A percentile compares a stretch with the other conserved stretches of the same genome.
Evolutionary conservation across 192 early-diverging fungal genomes (phyloP).

Genomic region (Mortierella hygrophila): DNA sequence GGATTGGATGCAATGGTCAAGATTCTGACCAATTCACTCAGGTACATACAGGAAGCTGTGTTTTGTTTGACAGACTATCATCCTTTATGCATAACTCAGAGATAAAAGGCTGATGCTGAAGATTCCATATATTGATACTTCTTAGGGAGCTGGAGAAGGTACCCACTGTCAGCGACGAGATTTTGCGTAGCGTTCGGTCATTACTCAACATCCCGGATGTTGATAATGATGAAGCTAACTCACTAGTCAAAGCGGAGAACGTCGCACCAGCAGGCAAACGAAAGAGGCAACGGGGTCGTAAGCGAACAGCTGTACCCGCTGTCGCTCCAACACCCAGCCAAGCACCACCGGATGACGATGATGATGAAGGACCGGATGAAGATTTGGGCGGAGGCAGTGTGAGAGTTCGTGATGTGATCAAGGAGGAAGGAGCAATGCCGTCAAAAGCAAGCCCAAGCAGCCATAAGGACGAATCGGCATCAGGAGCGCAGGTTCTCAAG

Average conservation of each 20-base stretch:
- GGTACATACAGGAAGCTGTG: background rate
- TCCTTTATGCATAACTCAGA: no score
- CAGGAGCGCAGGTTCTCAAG: background rate
- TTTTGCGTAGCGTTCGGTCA: background rate
- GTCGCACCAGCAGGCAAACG: background rate
- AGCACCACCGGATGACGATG: conserved; percentile 1
- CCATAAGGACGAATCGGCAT: background rate
- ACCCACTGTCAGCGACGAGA: background rate
- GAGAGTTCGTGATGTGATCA: background rate
- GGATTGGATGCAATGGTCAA: conserved; percentile 17
- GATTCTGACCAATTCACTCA: conserved; percentile 18
- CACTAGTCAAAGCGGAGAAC: background rate
- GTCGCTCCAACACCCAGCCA: background rate
- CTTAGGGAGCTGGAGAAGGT: background rate
- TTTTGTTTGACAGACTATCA: background rate
- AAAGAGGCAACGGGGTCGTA: background rate
- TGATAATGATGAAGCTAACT: background rate
- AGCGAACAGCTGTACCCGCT: background rate
- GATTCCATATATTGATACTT: background rate
- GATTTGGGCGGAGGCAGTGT: conserved; percentile 38
- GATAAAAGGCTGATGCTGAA: background rate
- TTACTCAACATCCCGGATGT: background rate
- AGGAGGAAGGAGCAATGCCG: background rate
- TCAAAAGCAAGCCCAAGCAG: background rate
- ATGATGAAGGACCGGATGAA: conserved; percentile 29